A percentile compares a stretch with the other conserved stretches of the same genome.
Evolutionary conservation across 2,329 filamentous ascomycete genomes (phyloP).

Genomic region (Neoarthrinium moseri): DNA sequence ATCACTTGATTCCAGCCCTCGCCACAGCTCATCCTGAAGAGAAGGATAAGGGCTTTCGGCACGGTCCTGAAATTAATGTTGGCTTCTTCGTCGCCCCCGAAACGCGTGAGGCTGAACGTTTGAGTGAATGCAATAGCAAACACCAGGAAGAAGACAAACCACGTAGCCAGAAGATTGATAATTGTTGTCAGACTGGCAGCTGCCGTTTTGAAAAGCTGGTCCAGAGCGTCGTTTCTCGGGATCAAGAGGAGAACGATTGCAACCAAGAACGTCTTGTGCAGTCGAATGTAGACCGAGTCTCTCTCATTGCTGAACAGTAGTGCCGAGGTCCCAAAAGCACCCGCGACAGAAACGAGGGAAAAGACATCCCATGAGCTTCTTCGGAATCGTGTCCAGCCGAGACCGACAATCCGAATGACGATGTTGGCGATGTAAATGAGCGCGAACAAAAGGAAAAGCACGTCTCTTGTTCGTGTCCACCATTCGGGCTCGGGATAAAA

Average conservation of each 20-base stretch:
- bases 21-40: slow-evolving; percentile 90
- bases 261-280: slow-evolving; percentile 94
- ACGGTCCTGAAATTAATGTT: slow-evolving; percentile 94
- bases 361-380: slow-evolving; percentile 96
- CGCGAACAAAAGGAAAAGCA: slow-evolving; percentile 78
- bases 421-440: slow-evolving; percentile 83
- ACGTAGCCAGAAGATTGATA: slow-evolving; percentile 88
- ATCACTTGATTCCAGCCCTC: slow-evolving; percentile 97
- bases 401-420: slow-evolving; percentile 76
- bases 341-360: slow-evolving; percentile 75
- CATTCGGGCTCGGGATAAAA: slow-evolving; percentile 71
- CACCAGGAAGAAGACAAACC: slow-evolving; percentile 94
- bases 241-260: slow-evolving; percentile 88
- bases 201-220: slow-evolving; percentile 98
- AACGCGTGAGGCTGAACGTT: slow-evolving; percentile 90
- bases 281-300: slow-evolving; percentile 66
- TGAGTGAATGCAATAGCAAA: slow-evolving; percentile 97
- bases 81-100: slow-evolving; percentile 67
- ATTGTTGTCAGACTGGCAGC: slow-evolving; percentile 91
- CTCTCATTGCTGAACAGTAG: slow-evolving; percentile 64
- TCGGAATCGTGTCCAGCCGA: slow-evolving; percentile 89
- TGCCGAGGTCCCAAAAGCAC: slow-evolving; percentile 79
- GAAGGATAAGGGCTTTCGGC: slow-evolving; percentile 86
- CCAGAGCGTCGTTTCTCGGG: slow-evolving; percentile 91
- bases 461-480: slow-evolving; percentile 73